Evolutionary conservation across 2,329 filamentous ascomycete genomes (phyloP), one percentile per base, ranked within the genome.

Genomic region (Myriosclerotinia curreyana): DNA sequence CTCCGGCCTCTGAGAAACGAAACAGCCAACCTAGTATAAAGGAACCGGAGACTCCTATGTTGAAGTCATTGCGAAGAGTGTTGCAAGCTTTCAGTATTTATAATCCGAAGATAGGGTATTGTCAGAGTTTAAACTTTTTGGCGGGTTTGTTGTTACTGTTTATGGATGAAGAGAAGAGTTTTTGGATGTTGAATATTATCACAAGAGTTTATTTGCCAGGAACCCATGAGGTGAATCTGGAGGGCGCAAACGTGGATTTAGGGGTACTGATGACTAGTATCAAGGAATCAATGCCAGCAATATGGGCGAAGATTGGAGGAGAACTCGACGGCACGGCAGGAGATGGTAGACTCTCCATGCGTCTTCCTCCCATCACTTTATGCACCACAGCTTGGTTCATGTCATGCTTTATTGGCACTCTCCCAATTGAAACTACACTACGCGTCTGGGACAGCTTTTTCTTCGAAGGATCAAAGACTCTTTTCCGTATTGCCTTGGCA

Each of bases 311-410:
- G 75, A 92, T 98, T 70, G 91, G 91, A 38, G 87, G 86, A 67
- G 89, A 94, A 76, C 81, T 91, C 48, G 87, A 91, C 69, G 70
- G 72, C 17, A 65, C 69, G 20, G 65, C 68, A 55, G 68, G 67
- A 12, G 59, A 71, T 66, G 68, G 66, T 14, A 69, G 64, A 54
- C 75, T 78, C 20, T 77, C 79, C 3, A 72, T 73, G 65, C 83
- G 89, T 5, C 82, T 97, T 14, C 94, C 94, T 0, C 93, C 94
- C 15, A 94, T 98, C 69, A 95, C 91, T 0, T 83, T 98, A 6
- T 96, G 92, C 70, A 92, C 95, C 76, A 96, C 93, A 12, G 91
- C 93, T 5, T 98, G 94, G 94, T 96, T 98, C 76, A 97, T 98
- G 94, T 96, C 91, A 56, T 90, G 95, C 71, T 97, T 95, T 76